These are phyloP conservation scores for Myxozyma geophila DNA, from an alignment of 805 yeast genomes.

Conservation along the genomic window DNA sequence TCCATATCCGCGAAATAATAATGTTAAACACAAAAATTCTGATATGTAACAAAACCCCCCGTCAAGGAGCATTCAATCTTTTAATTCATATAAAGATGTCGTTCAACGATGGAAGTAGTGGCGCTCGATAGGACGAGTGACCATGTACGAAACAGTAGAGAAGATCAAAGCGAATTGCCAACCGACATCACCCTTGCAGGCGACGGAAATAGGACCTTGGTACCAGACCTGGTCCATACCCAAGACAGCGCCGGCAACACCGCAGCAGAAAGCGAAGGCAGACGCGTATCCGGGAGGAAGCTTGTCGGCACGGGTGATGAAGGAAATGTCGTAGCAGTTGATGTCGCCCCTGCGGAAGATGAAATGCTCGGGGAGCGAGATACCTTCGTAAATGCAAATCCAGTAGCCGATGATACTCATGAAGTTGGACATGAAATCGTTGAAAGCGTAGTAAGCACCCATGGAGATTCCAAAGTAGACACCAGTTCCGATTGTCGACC, in stretches of 20 bases:
- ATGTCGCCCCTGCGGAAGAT: slow-evolving; percentile 55
- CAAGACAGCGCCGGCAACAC: slow-evolving; percentile 74
- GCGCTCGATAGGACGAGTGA: slow-evolving; percentile 65
- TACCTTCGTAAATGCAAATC: slow-evolving; percentile 80
- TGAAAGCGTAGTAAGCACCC: slow-evolving; percentile 71
- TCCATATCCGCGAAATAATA: no score
- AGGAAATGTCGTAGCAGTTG: slow-evolving; percentile 63
- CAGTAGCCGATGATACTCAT: slow-evolving; percentile 93
- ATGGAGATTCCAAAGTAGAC: slow-evolving; percentile 69
- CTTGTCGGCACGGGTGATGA: slow-evolving; percentile 59
- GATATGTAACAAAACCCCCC: background rate
- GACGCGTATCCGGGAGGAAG: slow-evolving; percentile 84
- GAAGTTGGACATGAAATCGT: slow-evolving; percentile 75
- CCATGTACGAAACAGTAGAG: slow-evolving; percentile 63
- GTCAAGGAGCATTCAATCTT: background rate
- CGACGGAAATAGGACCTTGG: slow-evolving; percentile 66
- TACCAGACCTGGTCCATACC: slow-evolving; percentile 92
- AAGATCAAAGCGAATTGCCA: slow-evolving; percentile 75
- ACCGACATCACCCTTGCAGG: slow-evolving; percentile 81
- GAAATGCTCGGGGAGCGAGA: slow-evolving; percentile 80
- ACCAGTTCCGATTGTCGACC: slow-evolving; percentile 79
- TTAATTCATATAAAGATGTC: background rate
- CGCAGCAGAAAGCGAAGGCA: slow-evolving; percentile 54
- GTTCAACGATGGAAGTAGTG: slow-evolving; percentile 19
- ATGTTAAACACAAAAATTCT: no score